A percentile compares a stretch with the other conserved stretches of the same genome.
Conservation (phyloP, 306 rosid species). For the Potentilla sterilis region DNA sequence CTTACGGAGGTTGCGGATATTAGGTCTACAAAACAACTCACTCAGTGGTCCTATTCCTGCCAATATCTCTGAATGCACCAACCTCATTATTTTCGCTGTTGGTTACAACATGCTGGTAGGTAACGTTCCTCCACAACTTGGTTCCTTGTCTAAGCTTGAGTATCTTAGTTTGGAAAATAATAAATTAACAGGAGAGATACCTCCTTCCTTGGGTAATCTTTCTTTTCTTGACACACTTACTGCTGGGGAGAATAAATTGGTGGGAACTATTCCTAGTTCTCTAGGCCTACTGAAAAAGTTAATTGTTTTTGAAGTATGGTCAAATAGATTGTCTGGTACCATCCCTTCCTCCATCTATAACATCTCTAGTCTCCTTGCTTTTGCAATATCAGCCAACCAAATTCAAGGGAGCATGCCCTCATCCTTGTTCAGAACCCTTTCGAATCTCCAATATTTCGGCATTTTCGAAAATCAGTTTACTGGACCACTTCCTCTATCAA, state of each 20-base stretch:
- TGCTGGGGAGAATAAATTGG: not conserved
- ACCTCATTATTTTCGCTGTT: not conserved
- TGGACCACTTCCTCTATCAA: too few relatives aligned
- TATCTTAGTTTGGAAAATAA: accelerated
- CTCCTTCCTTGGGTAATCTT: conserved; percentile 23
- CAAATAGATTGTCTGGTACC: too few relatives aligned
- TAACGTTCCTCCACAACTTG: conserved; percentile 14
- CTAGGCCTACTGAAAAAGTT: too few relatives aligned
- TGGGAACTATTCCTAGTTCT: not conserved
- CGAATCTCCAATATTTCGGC: too few relatives aligned
- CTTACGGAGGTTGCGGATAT: conserved; percentile 12
- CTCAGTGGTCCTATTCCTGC: not conserved
- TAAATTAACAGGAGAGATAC: conserved; percentile 22
- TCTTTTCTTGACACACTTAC: not conserved
- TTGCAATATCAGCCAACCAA: too few relatives aligned
- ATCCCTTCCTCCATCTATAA: too few relatives aligned
- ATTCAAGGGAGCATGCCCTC: too few relatives aligned
- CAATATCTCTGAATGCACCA: not conserved
- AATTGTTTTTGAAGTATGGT: too few relatives aligned
- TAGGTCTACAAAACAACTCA: not conserved
- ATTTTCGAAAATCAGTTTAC: too few relatives aligned
- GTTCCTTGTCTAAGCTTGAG: conserved; percentile 10
- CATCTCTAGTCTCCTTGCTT: too few relatives aligned
- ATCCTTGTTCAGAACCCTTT: too few relatives aligned
- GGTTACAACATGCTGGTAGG: conserved; percentile 2